phyloP scores from a whole-genome alignment of 2,329 filamentous ascomycete genomes.

The Pyricularia sp. region DNA sequence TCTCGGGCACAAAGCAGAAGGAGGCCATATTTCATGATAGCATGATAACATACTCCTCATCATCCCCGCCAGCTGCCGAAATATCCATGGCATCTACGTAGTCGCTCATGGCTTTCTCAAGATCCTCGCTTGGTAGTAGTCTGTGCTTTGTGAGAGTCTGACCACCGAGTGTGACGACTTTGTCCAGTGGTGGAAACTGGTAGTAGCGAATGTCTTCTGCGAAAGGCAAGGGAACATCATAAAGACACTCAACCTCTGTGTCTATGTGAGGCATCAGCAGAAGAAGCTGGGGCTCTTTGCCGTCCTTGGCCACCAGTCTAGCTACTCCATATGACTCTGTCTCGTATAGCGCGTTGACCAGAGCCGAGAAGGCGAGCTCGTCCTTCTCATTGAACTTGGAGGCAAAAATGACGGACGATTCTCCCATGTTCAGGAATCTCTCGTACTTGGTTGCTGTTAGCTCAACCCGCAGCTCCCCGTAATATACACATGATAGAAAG shows the following conservation, averaged over 20 bases:
- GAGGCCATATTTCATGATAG: too few species aligned
- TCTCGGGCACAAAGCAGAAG: not conserved
- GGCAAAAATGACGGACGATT: slow-evolving; percentile 67
- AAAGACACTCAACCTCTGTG: slow-evolving; percentile 69
- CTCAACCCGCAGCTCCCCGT: not conserved
- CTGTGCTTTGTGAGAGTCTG: slow-evolving; percentile 73
- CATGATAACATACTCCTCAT: slow-evolving; percentile 52
- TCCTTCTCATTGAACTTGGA: slow-evolving; percentile 74
- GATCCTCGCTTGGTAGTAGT: slow-evolving; percentile 65
- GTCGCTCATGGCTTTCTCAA: slow-evolving; percentile 75
- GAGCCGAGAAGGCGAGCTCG: slow-evolving; percentile 73
- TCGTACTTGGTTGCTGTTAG: slow-evolving; percentile 49
- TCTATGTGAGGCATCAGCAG: slow-evolving; percentile 76
- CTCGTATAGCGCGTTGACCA: slow-evolving; percentile 81
- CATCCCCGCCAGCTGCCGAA: slow-evolving; percentile 53
- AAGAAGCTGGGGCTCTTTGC: slow-evolving; percentile 66
- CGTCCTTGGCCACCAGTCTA: slow-evolving; percentile 75
- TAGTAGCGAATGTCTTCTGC: slow-evolving; percentile 88
- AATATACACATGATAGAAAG: not conserved
- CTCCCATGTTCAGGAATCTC: slow-evolving; percentile 77
- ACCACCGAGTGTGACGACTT: slow-evolving; percentile 78
- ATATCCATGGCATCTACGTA: slow-evolving; percentile 94
- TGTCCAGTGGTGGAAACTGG: slow-evolving; percentile 82
- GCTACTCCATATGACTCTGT: slow-evolving; percentile 80
- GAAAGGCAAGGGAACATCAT: slow-evolving; percentile 87